These are phyloP conservation scores for Amaranthus hypochondriacus DNA, from an alignment of 148 eudicot species.

Conservation along the genomic window DNA sequence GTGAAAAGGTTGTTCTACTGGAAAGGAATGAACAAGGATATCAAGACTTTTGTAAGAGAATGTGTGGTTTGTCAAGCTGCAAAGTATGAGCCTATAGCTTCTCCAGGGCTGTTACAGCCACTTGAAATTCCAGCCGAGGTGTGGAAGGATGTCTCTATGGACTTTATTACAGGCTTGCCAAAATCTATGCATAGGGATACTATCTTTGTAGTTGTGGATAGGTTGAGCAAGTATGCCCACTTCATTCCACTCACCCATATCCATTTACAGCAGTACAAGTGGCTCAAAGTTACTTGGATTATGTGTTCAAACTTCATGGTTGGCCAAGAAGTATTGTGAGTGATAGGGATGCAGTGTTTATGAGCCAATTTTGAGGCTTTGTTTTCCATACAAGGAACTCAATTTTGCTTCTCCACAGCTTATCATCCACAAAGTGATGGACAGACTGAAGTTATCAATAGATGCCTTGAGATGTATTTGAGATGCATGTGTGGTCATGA, in stretches of 20 bases:
- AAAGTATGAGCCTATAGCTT: no score
- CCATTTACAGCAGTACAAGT: no score
- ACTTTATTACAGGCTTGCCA: not conserved
- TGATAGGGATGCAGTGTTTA: not conserved
- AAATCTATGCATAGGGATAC: not conserved
- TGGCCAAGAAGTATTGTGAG: not conserved
- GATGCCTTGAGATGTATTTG: not conserved
- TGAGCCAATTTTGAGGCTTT: not conserved
- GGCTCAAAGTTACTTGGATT: no score
- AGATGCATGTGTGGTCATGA: not conserved
- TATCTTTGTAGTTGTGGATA: not conserved
- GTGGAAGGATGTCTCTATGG: constrained; percentile 2
- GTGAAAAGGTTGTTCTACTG: not conserved
- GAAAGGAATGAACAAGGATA: not conserved
- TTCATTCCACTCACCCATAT: no score
- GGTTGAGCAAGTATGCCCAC: no score
- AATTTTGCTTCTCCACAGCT: not conserved
- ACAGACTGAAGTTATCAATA: not conserved
- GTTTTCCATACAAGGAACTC: not conserved
- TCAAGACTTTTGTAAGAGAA: not conserved
- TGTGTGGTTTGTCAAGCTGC: not conserved
- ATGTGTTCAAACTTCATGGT: not conserved
- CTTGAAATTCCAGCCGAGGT: not conserved
- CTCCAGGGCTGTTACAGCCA: not conserved
- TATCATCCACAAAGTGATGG: constrained; percentile 19